phyloP scores from a whole-genome alignment of 371 early-diverging fungal genomes.

The Rhizopus delemar region DNA sequence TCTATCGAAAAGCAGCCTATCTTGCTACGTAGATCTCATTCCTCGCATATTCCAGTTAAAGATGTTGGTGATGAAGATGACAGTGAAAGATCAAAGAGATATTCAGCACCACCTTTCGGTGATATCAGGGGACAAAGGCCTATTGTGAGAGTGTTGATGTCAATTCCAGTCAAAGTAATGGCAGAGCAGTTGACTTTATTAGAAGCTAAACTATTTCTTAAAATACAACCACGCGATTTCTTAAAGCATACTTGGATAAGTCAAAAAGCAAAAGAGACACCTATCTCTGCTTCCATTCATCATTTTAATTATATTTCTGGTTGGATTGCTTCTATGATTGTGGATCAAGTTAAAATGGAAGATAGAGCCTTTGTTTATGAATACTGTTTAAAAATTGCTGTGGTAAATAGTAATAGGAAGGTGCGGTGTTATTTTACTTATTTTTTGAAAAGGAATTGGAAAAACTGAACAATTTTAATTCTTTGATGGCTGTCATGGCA shows the following conservation, averaged over 20 bases:
- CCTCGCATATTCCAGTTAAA: neutral
- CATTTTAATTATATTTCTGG: slow-evolving; percentile 61
- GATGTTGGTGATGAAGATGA: neutral
- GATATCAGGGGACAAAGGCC: neutral
- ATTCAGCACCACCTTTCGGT: neutral
- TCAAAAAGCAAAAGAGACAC: slow-evolving; percentile 15
- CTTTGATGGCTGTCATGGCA: slow-evolving; percentile 68
- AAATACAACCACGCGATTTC: slow-evolving; percentile 53
- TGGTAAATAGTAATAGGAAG: slow-evolving; percentile 11
- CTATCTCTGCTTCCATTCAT: slow-evolving; percentile 51
- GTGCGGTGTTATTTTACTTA: neutral
- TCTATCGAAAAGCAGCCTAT: slow-evolving; percentile 1
- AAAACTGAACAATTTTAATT: slow-evolving; percentile 64
- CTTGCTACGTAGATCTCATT: neutral
- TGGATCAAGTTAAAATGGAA: slow-evolving; percentile 54
- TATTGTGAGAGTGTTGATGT: neutral
- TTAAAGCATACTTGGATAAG: slow-evolving; percentile 47
- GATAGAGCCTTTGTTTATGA: slow-evolving; percentile 61
- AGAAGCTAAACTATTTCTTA: slow-evolving; percentile 52
- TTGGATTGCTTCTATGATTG: slow-evolving; percentile 68
- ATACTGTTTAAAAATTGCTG: slow-evolving; percentile 61
- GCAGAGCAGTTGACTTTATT: slow-evolving; percentile 68
- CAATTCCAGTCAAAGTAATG: slow-evolving; percentile 37
- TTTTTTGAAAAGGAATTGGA: slow-evolving; percentile 30
- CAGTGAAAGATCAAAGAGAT: neutral